These are phyloP conservation scores for Penicillium macrosclerotiorum DNA, from an alignment of 495 filamentous ascomycete species.

Conservation along the genomic window DNA sequence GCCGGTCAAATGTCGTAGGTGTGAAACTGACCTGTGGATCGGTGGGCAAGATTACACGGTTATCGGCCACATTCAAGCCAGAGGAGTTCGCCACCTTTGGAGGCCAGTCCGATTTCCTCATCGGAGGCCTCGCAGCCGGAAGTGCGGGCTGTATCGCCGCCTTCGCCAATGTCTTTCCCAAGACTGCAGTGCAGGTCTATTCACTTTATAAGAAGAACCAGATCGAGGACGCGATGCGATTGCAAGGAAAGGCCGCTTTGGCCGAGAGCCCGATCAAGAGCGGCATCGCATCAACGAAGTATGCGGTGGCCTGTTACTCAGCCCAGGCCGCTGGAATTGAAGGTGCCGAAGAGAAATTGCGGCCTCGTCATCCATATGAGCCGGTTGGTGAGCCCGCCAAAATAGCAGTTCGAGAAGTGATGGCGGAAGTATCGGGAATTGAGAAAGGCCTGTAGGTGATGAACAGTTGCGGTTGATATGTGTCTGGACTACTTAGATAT, in stretches of 20 bases:
- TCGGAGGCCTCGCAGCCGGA: slow-evolving; percentile 48
- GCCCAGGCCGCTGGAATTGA: slow-evolving; percentile 24
- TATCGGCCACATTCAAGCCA: slow-evolving; percentile 52
- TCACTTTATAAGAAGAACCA: slow-evolving; percentile 63
- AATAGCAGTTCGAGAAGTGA: slow-evolving; percentile 41
- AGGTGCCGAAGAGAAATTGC: slow-evolving; percentile 28
- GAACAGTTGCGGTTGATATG: no score
- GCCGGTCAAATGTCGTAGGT: slow-evolving; percentile 56
- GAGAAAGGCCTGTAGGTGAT: slow-evolving; percentile 9
- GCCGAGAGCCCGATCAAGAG: slow-evolving; percentile 83
- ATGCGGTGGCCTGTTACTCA: slow-evolving; percentile 47
- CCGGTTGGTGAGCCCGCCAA: slow-evolving; percentile 46
- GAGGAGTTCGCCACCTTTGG: slow-evolving; percentile 63
- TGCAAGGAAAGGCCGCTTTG: slow-evolving; percentile 70
- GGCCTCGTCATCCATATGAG: slow-evolving; percentile 55
- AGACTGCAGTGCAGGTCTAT: slow-evolving; percentile 61
- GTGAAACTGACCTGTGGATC: slow-evolving; percentile 70
- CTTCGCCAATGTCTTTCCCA: slow-evolving; percentile 66
- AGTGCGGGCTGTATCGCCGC: slow-evolving; percentile 61
- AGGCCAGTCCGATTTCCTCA: slow-evolving; percentile 68
- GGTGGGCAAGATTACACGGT: slow-evolving; percentile 63
- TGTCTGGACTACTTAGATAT: no score
- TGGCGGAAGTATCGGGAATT: slow-evolving; percentile 32
- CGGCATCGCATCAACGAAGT: slow-evolving; percentile 66
- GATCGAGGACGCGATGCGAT: slow-evolving; percentile 58